Evolutionary conservation across 139 green algal genomes (phyloP).

Genomic region (Ulvella scutata): DNA sequence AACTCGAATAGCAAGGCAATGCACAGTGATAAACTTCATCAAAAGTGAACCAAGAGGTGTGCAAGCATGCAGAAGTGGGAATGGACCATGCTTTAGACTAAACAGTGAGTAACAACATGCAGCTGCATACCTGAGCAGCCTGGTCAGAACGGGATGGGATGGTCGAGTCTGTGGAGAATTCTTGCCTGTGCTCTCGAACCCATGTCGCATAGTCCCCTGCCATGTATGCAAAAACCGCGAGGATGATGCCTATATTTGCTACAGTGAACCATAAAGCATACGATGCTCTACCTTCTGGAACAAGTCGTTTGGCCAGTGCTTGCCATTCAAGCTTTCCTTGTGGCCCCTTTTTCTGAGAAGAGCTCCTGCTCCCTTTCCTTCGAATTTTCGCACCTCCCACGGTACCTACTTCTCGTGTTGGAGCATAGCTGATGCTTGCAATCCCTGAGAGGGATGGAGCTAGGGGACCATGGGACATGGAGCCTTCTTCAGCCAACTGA

Average conservation of each 20-base stretch:
- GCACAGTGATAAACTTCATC: too few species aligned
- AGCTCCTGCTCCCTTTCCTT: neutral
- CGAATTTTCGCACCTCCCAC: neutral
- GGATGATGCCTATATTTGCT: conserved; percentile 1
- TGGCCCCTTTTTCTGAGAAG: neutral
- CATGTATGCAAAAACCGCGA: conserved; percentile 20
- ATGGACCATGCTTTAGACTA: too few species aligned
- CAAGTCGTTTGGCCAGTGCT: conserved; percentile 7
- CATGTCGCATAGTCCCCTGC: conserved; percentile 8
- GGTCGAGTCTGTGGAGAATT: neutral
- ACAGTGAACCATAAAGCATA: conserved; percentile 6
- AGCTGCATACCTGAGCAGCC: neutral
- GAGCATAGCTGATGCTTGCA: neutral
- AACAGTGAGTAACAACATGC: too few species aligned
- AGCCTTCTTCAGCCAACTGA: neutral
- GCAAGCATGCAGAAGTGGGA: too few species aligned
- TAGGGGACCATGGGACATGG: neutral
- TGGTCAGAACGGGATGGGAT: neutral
- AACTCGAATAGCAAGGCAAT: too few species aligned
- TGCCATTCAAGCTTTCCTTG: neutral
- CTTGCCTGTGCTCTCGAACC: neutral
- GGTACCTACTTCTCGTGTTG: neutral
- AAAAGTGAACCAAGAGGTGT: too few species aligned
- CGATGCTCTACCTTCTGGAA: neutral
- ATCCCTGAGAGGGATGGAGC: neutral